Evolutionary conservation across 1,139 yeast genomes (phyloP).

Genomic region (Debaryomyces singareniensis): DNA sequence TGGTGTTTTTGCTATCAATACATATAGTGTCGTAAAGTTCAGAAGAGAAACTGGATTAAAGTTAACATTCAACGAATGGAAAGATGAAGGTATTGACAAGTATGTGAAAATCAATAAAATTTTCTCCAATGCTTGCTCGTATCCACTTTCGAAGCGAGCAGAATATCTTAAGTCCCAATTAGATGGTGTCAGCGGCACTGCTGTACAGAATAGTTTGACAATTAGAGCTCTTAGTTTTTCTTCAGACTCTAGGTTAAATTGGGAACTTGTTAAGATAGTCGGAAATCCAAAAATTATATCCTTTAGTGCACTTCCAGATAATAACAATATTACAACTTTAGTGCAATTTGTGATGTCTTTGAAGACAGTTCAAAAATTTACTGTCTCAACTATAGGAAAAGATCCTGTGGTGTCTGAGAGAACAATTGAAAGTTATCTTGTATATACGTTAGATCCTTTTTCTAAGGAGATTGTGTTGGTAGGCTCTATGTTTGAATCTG

Average conservation of each 20-base stretch:
- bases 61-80: constrained; percentile 38
- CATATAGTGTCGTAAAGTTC: constrained; percentile 36
- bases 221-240: constrained; percentile 45
- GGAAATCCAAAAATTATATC: constrained; percentile 66
- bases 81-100: constrained; percentile 36
- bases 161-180: constrained; percentile 25
- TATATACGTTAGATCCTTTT: constrained; percentile 69
- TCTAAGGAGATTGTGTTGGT: constrained; percentile 61
- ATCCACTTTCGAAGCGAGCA: constrained; percentile 20
- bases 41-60: constrained; percentile 35
- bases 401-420: constrained; percentile 40
- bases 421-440: constrained; percentile 66
- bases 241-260: constrained; percentile 49
- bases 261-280: constrained; percentile 73
- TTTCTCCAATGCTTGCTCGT: constrained; percentile 38
- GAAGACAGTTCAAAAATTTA: constrained; percentile 65
- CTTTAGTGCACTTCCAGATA: constrained; percentile 56
- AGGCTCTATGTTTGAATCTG: constrained; percentile 77
- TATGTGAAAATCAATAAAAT: constrained; percentile 37
- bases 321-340: constrained; percentile 59
- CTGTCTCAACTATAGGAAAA: constrained; percentile 38
- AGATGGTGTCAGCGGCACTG: constrained; percentile 28
- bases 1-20: constrained; percentile 38
- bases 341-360: constrained; percentile 76
- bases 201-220: constrained; percentile 24